These are phyloP conservation scores for Teunomyces cretensis DNA, from an alignment of 805 yeast genomes.

Conservation along the genomic window DNA sequence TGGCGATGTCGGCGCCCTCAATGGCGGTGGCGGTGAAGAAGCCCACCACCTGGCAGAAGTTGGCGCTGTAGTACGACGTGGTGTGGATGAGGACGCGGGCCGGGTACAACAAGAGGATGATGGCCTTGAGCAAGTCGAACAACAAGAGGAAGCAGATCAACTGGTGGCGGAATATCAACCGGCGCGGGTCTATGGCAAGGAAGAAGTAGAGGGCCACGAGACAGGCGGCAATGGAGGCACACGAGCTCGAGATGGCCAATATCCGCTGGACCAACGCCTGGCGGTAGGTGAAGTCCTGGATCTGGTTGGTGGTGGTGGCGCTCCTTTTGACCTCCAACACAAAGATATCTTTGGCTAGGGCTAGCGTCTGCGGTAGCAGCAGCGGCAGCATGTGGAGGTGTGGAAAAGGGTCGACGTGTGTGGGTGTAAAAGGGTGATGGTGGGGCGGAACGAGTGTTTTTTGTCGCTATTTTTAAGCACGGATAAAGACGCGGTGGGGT, in stretches of 20 bases:
- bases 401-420: no score
- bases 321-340: neutral
- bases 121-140: constrained; percentile 74
- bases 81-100: constrained; percentile 47
- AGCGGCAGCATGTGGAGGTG: neutral
- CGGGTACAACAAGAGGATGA: constrained; percentile 68
- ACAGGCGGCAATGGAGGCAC: constrained; percentile 46
- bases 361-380: constrained; percentile 1
- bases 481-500: no score
- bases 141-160: constrained; percentile 65
- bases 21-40: constrained; percentile 78
- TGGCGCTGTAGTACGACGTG: constrained; percentile 45
- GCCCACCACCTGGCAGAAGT: constrained; percentile 67
- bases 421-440: no score
- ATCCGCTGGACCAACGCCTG: constrained; percentile 33
- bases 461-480: no score
- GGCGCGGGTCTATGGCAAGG: constrained; percentile 61
- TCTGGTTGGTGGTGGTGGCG: constrained; percentile 18
- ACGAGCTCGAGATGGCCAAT: constrained; percentile 38
- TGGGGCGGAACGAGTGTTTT: no score
- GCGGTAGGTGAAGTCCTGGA: constrained; percentile 25
- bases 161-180: constrained; percentile 66
- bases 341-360: neutral
- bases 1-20: constrained; percentile 86
- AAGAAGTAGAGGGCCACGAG: constrained; percentile 59